Evolutionary conservation across 2,329 filamentous ascomycete genomes (phyloP), one percentile per base, ranked within the genome.

Genomic region (Phialophora macrospora): DNA sequence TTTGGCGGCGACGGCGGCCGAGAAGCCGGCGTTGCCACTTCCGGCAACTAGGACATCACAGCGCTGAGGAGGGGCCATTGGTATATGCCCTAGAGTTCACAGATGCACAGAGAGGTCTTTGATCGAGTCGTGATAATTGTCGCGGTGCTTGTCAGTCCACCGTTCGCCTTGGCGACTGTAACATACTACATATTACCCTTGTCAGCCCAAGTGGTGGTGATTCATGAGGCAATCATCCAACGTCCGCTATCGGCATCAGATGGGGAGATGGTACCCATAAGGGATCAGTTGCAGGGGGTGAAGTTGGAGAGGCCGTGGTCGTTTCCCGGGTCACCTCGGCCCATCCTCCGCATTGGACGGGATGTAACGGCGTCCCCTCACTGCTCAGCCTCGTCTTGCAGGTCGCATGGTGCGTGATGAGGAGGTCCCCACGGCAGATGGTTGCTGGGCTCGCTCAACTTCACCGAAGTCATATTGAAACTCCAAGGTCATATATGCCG

Each of bases 1-100:
- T 1, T 80, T 79, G 2, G 87, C 86, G 0, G 86, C 83, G 7
- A 84, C 78, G 8, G 87, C 87, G 2, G 87, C 83, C 11, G 79
- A 82, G 75, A 89, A 86, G 14, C 87, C 88, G 17, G 88, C 88
- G 71, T 89, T 89, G 59, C 88, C 88, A 59, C 83, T 81, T 22
- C 88, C 88, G 34, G 88, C 78, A 6, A 90, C 81, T 5, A 90
- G 72, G 66, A 76, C 73, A 55, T 77, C 75, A 54, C 66, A 70
- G n/a, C 28, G 46, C 30, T 20, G 20, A n/a, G 46, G 58, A 41
- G 32, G 58, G 38, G 32, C 30, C 58, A 60, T 60, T 60, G 34
- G n/a, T 17, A 17, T 6, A 11, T 11, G 9, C 51, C 24, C 12
- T 28, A 17, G n/a, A 11, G 26, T 55, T 28, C 24, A 52, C 26